Evolutionary conservation across 768 basidiomycete species (phyloP).

Genomic region (Xerocomus spinulosus): DNA sequence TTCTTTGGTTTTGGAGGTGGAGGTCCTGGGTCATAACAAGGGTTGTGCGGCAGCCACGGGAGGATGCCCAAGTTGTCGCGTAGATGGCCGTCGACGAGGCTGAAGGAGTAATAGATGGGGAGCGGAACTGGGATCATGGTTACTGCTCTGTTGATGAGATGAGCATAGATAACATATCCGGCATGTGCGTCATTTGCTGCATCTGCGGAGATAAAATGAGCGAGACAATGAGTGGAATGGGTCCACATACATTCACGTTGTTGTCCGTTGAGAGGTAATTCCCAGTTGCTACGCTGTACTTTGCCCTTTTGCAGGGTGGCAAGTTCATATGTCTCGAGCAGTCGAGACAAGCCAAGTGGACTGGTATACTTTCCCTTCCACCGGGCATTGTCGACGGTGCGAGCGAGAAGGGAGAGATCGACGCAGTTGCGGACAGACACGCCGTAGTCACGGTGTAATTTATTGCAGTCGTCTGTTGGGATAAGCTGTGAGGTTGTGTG

Average conservation of each 20-base stretch:
- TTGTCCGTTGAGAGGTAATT: conserved; percentile 36
- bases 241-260: conserved; percentile 59
- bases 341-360: conserved; percentile 58
- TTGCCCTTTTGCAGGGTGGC: conserved; percentile 53
- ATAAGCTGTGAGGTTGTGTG: not conserved
- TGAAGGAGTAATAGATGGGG: conserved; percentile 53
- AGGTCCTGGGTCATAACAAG: conserved; percentile 67
- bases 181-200: conserved; percentile 71
- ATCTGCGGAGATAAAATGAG: conserved; percentile 37
- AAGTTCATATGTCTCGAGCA: conserved; percentile 59
- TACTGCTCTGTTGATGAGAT: conserved; percentile 41
- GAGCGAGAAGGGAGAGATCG: conserved; percentile 66
- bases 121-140: conserved; percentile 31
- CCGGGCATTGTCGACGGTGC: conserved; percentile 60
- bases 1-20: conserved; percentile 43
- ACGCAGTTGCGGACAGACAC: conserved; percentile 49
- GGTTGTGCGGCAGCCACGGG: conserved; percentile 57
- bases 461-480: conserved; percentile 60
- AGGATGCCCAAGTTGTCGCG: conserved; percentile 33
- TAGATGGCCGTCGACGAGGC: conserved; percentile 43
- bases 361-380: conserved; percentile 70
- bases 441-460: conserved; percentile 48
- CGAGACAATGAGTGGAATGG: not conserved
- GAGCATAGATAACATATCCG: conserved; percentile 49
- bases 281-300: conserved; percentile 69